Base-by-base conservation (phyloP, 192 early-diverging fungal genomes). In the Gamsiella multidivaricata region DNA sequence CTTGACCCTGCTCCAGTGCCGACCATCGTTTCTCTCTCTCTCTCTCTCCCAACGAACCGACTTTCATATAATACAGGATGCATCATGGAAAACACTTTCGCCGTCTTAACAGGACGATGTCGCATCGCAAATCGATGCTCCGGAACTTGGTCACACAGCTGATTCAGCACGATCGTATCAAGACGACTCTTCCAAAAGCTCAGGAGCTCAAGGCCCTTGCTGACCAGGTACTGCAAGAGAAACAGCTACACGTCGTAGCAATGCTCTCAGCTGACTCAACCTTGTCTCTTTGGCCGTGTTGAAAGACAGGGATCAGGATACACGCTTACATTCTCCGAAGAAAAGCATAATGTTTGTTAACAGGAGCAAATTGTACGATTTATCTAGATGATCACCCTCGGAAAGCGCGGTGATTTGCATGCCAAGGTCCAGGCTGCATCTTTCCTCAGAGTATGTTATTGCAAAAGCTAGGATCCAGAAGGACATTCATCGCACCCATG, bases 141-240 rank as follows among this genome's bases (percentile, higher is more conserved):
- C 83, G 93, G 56, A 97, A 95, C 80, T 84, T 97, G 82, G 88
- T 91, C 29, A 90, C 94, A 52, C 87, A 92, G 32, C 86, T 98
- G 25, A 90, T 99, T 65, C 83, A 91, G 69, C 83, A 96, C 80
- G 96, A 95, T 66, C 89, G 94, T 56, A 93, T 99, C 43, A 89
- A 93, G 69, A 99, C 97, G 10, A 99, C 97, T 0, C 73, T 96
- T 12, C 88, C 97, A 4, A 95, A 96, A 74, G 97, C 97, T 28
- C 95, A 94, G 80, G 91, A 93, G 62, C 76, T 97, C n/a, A 86
- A 94, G 79, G 87, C 90, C 31, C 75, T 92, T 33, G 95, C 90
- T 17, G 96, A 99, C 76, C 86, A 88, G 88, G 89, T 92, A 61
- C 17, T 29, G 18, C 9, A 33, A 36, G 29, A 3, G n/a, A 51